Conservation (phyloP, 1,284 basidiomycete species). For the Ustilago crameri region DNA sequence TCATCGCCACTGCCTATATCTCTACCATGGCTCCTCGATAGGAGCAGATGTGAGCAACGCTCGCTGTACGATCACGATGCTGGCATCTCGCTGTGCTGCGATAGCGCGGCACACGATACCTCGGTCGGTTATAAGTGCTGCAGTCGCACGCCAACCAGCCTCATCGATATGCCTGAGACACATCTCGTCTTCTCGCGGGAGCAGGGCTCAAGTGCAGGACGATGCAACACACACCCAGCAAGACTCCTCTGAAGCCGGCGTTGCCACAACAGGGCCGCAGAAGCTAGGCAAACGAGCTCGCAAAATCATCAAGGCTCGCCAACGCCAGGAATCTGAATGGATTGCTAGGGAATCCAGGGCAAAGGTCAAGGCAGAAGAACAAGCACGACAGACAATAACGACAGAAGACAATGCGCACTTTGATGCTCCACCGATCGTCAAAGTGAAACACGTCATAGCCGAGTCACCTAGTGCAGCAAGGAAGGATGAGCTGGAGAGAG, state of each 20-base stretch:
- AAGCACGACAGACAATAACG: neutral
- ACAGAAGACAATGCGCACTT: neutral
- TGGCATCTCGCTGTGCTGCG: neutral
- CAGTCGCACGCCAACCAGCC: neutral
- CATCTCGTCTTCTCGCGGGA: constrained; percentile 23
- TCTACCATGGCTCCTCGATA: neutral
- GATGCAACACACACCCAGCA: neutral
- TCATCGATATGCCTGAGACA: neutral
- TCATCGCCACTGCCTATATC: neutral
- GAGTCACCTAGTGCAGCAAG: neutral
- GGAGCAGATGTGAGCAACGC: neutral
- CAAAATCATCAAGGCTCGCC: constrained; percentile 20
- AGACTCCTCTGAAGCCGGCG: neutral
- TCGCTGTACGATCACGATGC: neutral
- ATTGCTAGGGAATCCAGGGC: constrained; percentile 13
- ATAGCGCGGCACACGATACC: neutral
- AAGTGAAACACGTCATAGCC: constrained; percentile 22
- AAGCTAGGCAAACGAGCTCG: constrained; percentile 40
- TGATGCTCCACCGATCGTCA: constrained; percentile 6
- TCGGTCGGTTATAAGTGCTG: neutral
- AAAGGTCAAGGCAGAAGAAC: constrained; percentile 8
- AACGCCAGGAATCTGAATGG: constrained; percentile 20
- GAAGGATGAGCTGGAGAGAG: constrained; percentile 1
- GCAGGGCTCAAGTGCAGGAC: constrained; percentile 21
- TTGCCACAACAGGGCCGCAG: constrained; percentile 4